Conservation (phyloP, 108 stramenopile species). For the Nannochloropsis gaditana region DNA sequence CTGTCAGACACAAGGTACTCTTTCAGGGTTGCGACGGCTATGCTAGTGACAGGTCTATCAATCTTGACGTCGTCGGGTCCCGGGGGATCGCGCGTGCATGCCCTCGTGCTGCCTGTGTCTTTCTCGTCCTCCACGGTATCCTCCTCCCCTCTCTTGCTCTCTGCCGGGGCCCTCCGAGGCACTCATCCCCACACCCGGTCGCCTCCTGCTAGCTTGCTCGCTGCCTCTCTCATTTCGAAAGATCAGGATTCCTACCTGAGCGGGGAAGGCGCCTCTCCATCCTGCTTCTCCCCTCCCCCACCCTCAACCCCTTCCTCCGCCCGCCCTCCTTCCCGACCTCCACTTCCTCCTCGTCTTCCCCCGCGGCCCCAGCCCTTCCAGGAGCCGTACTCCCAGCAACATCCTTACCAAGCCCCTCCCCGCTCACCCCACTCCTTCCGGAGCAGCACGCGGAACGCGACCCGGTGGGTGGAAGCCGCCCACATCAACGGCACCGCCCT, state of each 20-base stretch:
- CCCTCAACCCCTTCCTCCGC: not conserved
- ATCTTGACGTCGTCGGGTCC: not conserved
- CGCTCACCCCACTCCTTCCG: not conserved
- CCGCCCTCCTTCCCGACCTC: not conserved
- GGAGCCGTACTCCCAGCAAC: not conserved
- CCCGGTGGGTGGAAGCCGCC: slow-evolving; percentile 6
- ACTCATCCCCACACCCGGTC: not conserved
- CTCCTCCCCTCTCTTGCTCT: not conserved
- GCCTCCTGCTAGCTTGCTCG: not conserved
- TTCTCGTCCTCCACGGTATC: not conserved
- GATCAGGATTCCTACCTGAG: not conserved
- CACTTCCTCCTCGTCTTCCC: not conserved
- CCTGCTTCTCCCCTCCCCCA: not conserved
- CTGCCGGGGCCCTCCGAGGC: not conserved
- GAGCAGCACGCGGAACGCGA: not conserved
- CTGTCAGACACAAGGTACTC: not conserved
- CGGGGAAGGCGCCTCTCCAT: not conserved
- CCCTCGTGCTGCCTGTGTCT: not conserved
- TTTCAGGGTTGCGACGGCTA: not conserved
- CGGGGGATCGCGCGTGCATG: not conserved
- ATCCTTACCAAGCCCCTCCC: not conserved
- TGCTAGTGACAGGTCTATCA: not conserved
- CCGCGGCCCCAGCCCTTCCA: not conserved
- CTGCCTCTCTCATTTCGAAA: not conserved
- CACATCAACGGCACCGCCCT: slow-evolving; percentile 19